Base-by-base conservation (phyloP, 805 yeast genomes). In the Saccharomycopsis babjevae region DNA sequence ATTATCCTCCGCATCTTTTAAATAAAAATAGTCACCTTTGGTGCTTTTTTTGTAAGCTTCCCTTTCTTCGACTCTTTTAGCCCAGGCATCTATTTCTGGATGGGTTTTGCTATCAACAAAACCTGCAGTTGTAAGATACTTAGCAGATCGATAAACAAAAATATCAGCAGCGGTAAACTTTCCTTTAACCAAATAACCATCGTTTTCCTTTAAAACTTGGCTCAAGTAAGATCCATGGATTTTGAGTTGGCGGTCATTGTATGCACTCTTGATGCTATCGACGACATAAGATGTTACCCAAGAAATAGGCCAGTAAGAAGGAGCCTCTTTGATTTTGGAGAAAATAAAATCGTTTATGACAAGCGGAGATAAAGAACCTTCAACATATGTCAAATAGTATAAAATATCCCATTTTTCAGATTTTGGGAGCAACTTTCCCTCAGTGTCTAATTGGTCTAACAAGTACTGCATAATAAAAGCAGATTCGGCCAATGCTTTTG, bases 391-490 rank as follows among this genome's bases (percentile, higher is more conserved):
- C 52, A 82, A 70, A 64, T 72, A 83, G 68, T 79, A 85, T 62
- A 79, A 80, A 40, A 82, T 77, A 50, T 71, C 62, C 20, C 77
- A 77, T 55, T 71, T 70, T 22, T 78, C 82, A 5, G 75, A 74
- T 7, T 70, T 76, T 54, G 81, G 79, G 8, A 65, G 68, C 58
- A 83, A 71, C 22, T 69, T 72, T 16, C 74, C 68, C 1, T 68
- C 65, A 25, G 68, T 67, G 66, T 85, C 89, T 67, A 77, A 84
- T 62, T 81, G 72, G 25, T 69, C 67, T 57, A 83, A 70, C 34
- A 86, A 67, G 66, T 82, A 82, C 59, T 78, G 79, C 56, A 82
- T 69, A 52, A 86, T 84, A 56, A 76, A 75, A 2, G 87, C 91
- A 16, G 85, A 78, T 70, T 86, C 93, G 11, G 83, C 83, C 54